A percentile compares a stretch with the other conserved stretches of the same genome.
phyloP scores from a whole-genome alignment of 2,329 filamentous ascomycete species.

The Scortechinia acanthostroma region DNA sequence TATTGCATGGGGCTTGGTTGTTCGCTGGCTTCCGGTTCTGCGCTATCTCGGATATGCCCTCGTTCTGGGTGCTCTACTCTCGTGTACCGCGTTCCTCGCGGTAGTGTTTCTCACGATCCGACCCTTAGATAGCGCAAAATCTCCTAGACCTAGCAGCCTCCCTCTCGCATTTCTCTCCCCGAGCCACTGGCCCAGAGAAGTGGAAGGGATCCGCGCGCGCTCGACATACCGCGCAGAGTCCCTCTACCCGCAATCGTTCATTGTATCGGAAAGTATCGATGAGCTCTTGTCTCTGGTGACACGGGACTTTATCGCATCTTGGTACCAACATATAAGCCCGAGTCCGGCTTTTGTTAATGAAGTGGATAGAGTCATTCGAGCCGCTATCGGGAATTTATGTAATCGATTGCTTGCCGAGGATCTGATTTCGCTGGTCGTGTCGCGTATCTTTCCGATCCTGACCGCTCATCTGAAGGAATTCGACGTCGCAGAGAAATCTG shows the following conservation, averaged over 20 bases:
- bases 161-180: conserved; percentile 48
- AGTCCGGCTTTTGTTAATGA: conserved; percentile 77
- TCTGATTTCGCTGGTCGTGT: conserved; percentile 75
- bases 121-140: conserved; percentile 29
- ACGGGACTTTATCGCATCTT: conserved; percentile 65
- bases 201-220: conserved; percentile 54
- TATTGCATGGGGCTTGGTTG: conserved; percentile 79
- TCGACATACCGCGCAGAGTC: conserved; percentile 62
- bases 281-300: conserved; percentile 65
- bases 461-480: conserved; percentile 86
- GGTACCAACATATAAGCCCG: conserved; percentile 81
- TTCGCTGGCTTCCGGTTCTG: conserved; percentile 74
- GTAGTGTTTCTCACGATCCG: conserved; percentile 57
- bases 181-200: conserved; percentile 64
- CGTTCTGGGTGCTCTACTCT: conserved; percentile 51
- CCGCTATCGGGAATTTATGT: conserved; percentile 63
- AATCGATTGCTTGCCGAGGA: conserved; percentile 72
- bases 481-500: conserved; percentile 78
- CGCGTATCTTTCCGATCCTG: conserved; percentile 77
- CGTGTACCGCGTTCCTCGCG: conserved; percentile 43
- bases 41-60: conserved; percentile 85
- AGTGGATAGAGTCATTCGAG: conserved; percentile 73
- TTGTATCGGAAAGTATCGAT: conserved; percentile 75
- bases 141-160: conserved; percentile 32
- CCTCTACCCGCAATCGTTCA: conserved; percentile 69